Evolutionary conservation across 2,329 filamentous ascomycete species (phyloP).

Genomic region (Xylaria multiplex): DNA sequence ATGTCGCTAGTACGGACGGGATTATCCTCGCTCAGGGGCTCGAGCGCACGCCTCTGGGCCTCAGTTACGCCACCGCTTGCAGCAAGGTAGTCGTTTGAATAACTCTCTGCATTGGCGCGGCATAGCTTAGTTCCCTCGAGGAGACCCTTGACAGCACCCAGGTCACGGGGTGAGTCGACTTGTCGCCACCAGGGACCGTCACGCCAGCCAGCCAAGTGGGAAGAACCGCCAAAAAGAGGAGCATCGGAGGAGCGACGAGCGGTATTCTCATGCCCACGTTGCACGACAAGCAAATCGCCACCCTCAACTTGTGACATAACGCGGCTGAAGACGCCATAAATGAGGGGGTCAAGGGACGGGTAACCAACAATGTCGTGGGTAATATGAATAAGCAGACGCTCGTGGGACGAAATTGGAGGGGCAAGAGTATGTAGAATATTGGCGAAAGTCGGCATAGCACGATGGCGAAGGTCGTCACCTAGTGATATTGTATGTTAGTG

Average conservation of each 20-base stretch:
- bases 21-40: constrained; percentile 83
- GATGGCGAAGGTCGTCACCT: constrained; percentile 88
- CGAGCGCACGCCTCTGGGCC: constrained; percentile 81
- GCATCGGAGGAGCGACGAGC: constrained; percentile 72
- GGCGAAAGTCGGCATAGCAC: constrained; percentile 93
- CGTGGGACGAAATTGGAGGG: constrained; percentile 95
- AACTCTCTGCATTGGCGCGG: constrained; percentile 87
- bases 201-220: constrained; percentile 72
- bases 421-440: constrained; percentile 94
- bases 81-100: constrained; percentile 85
- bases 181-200: constrained; percentile 98
- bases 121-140: constrained; percentile 91
- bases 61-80: constrained; percentile 80
- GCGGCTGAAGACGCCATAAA: constrained; percentile 89
- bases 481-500: constrained; percentile 31
- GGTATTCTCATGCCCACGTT: constrained; percentile 87
- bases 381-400: constrained; percentile 95
- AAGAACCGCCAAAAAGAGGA: constrained; percentile 60
- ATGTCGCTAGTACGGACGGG: constrained; percentile 93
- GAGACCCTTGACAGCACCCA: constrained; percentile 82
- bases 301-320: constrained; percentile 99
- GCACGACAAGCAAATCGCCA: constrained; percentile 91
- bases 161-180: constrained; percentile 73
- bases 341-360: constrained; percentile 90
- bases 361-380: constrained; percentile 96